Evolutionary conservation across 768 basidiomycete genomes (phyloP), one percentile per base, ranked within the genome.

Genomic region (Pleurotus platypus): DNA sequence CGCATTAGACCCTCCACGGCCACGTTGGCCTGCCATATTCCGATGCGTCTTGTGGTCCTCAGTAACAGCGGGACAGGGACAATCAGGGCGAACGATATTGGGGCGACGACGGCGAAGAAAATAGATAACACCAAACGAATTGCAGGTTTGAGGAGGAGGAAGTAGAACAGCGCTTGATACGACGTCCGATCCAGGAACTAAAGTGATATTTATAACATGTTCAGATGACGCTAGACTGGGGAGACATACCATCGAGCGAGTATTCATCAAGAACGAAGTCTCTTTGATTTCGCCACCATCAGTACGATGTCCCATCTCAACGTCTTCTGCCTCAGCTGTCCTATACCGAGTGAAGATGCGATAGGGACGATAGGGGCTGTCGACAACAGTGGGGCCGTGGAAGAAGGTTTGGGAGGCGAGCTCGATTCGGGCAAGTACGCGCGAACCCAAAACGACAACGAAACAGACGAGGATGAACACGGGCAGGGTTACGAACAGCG

Each of bases 151-250:
- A 92, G 84, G 47, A 92, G 87, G 60, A 92, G 78, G 72, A 92
- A 92, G 67, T 92, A 92, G 75, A 92, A 92, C 3, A 92, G 78
- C 0, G 90, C 86, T 72, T 89, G 88, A 68, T 90, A 92, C 11
- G 90, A 87, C 2, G 86, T 89, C 38, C 86, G 73, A 64, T 92
- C 90, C 45, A 86, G 84, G 69, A 92, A 90, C 89, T 90, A 27
- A 3, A 8, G 27, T 5, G 8, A 27, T 1, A 61, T 27, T 12
- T 1, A 43, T 43, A 2, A 27, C 6, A 27, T 27, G 3, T 3
- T 27, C 27, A 39, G 35, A 53, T 11, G 20, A 24, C 11, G 40
- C 4, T 45, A 8, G 26, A 35, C 11, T 18, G 1, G 22, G 20
- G 54, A 8, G 8, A 27, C 83, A 38, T 59, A 89, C 89, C 90